Evolutionary conservation across 768 basidiomycete genomes (phyloP), one percentile per base, ranked within the genome.

Genomic region (Rhizopogon vesiculosus): DNA sequence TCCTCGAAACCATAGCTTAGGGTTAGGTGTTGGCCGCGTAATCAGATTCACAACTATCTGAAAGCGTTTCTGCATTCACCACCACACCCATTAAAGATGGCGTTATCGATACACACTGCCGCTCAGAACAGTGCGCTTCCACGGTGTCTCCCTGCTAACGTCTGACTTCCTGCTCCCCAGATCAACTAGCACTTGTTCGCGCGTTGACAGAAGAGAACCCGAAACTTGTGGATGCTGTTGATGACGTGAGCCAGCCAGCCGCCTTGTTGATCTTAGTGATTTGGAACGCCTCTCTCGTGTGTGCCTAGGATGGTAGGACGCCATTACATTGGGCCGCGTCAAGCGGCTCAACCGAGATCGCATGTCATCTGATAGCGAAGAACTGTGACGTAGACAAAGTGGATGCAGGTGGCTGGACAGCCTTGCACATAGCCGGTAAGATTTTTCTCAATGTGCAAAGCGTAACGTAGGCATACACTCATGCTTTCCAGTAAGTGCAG

Each of bases 301-400:
- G 12, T 18, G 44, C 42, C 51, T 56, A 91, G 89, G 91, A 93
- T 66, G 85, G 78, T 40, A 78, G 91, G 35, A 90, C 91, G 0
- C 81, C 91, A 8, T 71, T 93, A n/a, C 91, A 93, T 64, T 92
- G 90, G 89, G 88, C 90, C 55, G 84, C 90, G 12, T 86, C 85
- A 10, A 83, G 83, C 18, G 90, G 89, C 50, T 79, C 85, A 41
- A 67, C 82, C 54, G 87, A 89, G 53, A 83, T 90, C 58, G 78
- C 67, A 29, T 75, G 80, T 53, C 88, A 83, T 68, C 76, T 93
- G 60, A 74, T 92, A 55, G 86, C 85, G 69, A 82, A 84, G 61
- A 77, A 81, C 57, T 85, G 85, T 25, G 84, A 89, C 57, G 79
- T 90, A 80, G 28, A 88, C 70, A 79, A 79, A 62, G 66, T 71